A percentile compares a stretch with the other conserved stretches of the same genome.
These are phyloP conservation scores for Mycena rosella DNA, from an alignment of 768 basidiomycete genomes.

Conservation along the genomic window DNA sequence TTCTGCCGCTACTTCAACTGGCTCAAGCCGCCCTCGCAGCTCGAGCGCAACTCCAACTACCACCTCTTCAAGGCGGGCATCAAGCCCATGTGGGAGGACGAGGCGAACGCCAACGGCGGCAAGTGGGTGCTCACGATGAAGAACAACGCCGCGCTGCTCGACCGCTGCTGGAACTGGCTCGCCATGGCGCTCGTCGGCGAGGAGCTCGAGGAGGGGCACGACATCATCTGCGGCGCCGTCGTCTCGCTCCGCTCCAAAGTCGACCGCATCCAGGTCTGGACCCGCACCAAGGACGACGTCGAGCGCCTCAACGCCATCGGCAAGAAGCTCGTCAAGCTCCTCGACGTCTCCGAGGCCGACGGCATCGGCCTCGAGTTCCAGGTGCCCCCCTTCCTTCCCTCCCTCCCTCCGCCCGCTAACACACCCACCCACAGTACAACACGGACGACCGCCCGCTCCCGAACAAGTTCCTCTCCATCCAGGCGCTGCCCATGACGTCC, in stretches of 20 bases:
- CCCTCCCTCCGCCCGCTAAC: background rate
- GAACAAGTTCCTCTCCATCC: conserved; percentile 87
- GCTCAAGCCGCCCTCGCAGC: conserved; percentile 90
- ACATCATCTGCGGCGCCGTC: conserved; percentile 86
- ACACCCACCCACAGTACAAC: conserved; percentile 68
- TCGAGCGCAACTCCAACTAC: conserved; percentile 93
- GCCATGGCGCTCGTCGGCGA: conserved; percentile 94
- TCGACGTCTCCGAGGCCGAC: conserved; percentile 88
- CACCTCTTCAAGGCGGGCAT: conserved; percentile 96
- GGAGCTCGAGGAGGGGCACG: conserved; percentile 78
- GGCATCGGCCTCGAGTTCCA: conserved; percentile 92
- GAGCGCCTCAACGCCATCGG: conserved; percentile 89
- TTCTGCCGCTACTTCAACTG: conserved; percentile 96
- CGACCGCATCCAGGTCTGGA: conserved; percentile 94
- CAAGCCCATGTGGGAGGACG: conserved; percentile 98
- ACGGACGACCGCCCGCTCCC: conserved; percentile 87
- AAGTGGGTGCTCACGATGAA: conserved; percentile 98
- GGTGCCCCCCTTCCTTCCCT: conserved; percentile 53
- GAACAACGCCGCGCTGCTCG: conserved; percentile 81
- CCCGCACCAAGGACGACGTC: conserved; percentile 86
- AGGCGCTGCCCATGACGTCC: conserved; percentile 73
- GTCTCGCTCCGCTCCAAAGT: conserved; percentile 89
- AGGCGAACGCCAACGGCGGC: conserved; percentile 90
- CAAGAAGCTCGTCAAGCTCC: conserved; percentile 81
- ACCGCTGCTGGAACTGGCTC: conserved; percentile 92